Percentiles rank a stretch among this genome's conserved stretches.
Conservation (phyloP, 1,284 basidiomycete genomes). For the Cryptococcus sp. region DNA sequence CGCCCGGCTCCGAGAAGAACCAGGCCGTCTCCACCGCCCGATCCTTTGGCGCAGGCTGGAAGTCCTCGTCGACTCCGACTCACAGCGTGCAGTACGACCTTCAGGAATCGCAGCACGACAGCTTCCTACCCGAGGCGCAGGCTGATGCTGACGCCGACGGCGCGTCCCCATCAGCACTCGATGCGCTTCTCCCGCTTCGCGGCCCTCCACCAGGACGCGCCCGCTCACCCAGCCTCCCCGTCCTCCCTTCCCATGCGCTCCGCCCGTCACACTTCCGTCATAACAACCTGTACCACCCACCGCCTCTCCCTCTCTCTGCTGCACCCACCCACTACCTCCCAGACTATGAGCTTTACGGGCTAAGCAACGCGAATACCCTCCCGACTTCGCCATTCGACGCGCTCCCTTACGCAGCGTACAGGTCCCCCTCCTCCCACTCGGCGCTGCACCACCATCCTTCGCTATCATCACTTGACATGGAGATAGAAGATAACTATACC, state of each 20-base stretch:
- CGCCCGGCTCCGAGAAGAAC: not conserved
- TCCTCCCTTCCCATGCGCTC: conserved; percentile 2
- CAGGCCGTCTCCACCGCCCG: conserved; percentile 3
- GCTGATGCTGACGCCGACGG: not conserved
- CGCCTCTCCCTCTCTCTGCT: not conserved
- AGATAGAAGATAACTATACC: conserved; percentile 1
- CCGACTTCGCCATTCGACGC: not conserved
- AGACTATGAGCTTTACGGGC: conserved; percentile 4
- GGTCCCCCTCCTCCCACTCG: not conserved
- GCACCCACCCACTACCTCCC: conserved; percentile 1
- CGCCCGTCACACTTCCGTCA: not conserved
- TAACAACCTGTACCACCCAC: conserved; percentile 2
- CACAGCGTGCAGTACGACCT: not conserved
- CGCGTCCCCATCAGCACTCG: no score
- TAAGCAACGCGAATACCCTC: no score
- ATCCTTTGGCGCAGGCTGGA: conserved; percentile 18
- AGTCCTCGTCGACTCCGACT: conserved; percentile 7
- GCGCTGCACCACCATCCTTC: conserved; percentile 1
- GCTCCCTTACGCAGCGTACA: not conserved
- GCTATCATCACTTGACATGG: conserved; percentile 6
- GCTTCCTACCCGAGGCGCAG: not conserved
- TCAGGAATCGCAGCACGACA: not conserved
- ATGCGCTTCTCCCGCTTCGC: not conserved
- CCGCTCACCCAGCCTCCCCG: conserved; percentile 9
- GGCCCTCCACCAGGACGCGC: not conserved